These are phyloP conservation scores for Adansonia digitata DNA, from an alignment of 345 rosid genomes.

Conservation along the genomic window DNA sequence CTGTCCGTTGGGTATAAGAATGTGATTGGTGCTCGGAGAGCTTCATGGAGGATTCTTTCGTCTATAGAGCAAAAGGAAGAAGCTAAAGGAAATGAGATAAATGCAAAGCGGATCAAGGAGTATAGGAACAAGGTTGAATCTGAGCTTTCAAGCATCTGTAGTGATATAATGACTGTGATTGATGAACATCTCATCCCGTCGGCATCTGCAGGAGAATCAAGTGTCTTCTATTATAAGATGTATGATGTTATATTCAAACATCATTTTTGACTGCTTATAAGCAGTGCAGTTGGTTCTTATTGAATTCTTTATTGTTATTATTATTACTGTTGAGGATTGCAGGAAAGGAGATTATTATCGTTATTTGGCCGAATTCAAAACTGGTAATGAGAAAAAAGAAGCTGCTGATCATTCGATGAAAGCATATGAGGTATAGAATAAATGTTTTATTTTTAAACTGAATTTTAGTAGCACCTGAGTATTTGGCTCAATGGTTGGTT, in stretches of 20 bases:
- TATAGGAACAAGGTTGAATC: constrained; percentile 56
- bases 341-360: no score
- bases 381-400: no score
- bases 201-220: constrained; percentile 47
- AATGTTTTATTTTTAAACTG: not conserved
- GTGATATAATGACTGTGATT: constrained; percentile 52
- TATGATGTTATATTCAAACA: constrained; percentile 16
- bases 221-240: constrained; percentile 67
- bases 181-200: constrained; percentile 66
- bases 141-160: constrained; percentile 47
- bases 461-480: no score
- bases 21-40: no score
- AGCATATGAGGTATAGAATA: constrained; percentile 32
- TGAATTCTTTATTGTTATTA: not conserved
- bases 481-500: no score
- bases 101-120: constrained; percentile 49
- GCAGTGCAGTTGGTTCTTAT: not conserved
- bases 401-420: constrained; percentile 45
- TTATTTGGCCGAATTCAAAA: no score
- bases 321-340: not conserved
- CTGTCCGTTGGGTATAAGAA: no score
- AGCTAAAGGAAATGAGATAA: constrained; percentile 49
- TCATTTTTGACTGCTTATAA: not conserved
- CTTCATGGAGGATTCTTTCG: constrained; percentile 55
- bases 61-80: constrained; percentile 54